Evolutionary conservation across 1,139 yeast genomes (phyloP).

Genomic region (Pichia sp.): DNA sequence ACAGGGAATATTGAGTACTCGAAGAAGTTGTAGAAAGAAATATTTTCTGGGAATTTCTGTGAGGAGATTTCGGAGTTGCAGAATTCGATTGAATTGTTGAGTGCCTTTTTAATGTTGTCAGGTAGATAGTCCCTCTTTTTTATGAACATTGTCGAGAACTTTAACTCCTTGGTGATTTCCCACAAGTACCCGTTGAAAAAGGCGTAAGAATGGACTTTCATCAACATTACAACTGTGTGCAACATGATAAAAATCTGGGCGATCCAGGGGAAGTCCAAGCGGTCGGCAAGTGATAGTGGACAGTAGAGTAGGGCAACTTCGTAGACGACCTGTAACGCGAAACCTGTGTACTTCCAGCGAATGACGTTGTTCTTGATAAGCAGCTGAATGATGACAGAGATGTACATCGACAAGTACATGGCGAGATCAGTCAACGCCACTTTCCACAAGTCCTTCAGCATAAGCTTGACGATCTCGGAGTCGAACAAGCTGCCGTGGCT

Average conservation of each 20-base stretch:
- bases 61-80: slow-evolving; percentile 60
- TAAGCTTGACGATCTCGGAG: slow-evolving; percentile 47
- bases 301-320: slow-evolving; percentile 50
- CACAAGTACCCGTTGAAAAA: slow-evolving; percentile 87
- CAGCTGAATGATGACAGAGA: slow-evolving; percentile 53
- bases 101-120: slow-evolving; percentile 32
- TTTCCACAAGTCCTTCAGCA: slow-evolving; percentile 53
- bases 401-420: slow-evolving; percentile 65
- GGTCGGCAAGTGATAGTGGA: slow-evolving; percentile 48
- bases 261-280: slow-evolving; percentile 69
- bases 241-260: slow-evolving; percentile 77
- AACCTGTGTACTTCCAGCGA: slow-evolving; percentile 59
- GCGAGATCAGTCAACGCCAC: slow-evolving; percentile 65
- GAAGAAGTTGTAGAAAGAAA: slow-evolving; percentile 65
- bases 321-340: slow-evolving; percentile 54
- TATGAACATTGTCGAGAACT: slow-evolving; percentile 41
- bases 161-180: slow-evolving; percentile 56
- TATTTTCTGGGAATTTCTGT: slow-evolving; percentile 67
- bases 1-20: slow-evolving; percentile 89
- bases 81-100: slow-evolving; percentile 51
- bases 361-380: slow-evolving; percentile 42
- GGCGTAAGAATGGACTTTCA: slow-evolving; percentile 92
- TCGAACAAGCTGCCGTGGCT: slow-evolving; percentile 35
- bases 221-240: slow-evolving; percentile 79
- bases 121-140: slow-evolving; percentile 28